A percentile compares a stretch with the other conserved stretches of the same genome.
These are phyloP conservation scores for Plenodomus tracheiphilus DNA, from an alignment of 2,329 filamentous ascomycete genomes.

Conservation along the genomic window DNA sequence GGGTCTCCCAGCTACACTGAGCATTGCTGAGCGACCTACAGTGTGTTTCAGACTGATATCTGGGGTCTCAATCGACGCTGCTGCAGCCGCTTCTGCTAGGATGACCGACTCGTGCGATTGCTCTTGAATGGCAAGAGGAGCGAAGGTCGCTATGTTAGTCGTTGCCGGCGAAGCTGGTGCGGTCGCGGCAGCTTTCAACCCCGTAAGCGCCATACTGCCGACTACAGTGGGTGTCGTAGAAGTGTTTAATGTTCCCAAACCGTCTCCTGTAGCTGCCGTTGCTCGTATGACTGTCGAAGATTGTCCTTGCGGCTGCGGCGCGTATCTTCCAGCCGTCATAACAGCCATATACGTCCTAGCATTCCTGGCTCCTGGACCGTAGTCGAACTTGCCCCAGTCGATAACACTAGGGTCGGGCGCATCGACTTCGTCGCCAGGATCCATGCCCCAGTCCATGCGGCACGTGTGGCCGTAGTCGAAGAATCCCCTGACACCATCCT, in stretches of 20 bases:
- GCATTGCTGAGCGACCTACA: background rate
- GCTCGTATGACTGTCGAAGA: background rate
- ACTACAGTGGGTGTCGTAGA: background rate
- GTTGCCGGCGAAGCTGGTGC: background rate
- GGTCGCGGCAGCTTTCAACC: background rate
- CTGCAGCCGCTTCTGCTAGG: background rate
- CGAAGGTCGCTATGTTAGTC: too few relatives aligned
- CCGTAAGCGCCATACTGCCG: background rate
- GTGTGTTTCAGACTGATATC: background rate
- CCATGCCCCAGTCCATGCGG: slow-evolving; percentile 5
- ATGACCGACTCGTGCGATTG: too few relatives aligned
- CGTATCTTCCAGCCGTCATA: background rate
- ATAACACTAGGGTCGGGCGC: background rate
- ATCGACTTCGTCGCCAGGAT: background rate
- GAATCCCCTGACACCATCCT: slow-evolving; percentile 6
- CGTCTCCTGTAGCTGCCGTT: background rate
- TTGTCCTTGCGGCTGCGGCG: background rate
- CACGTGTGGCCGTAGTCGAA: slow-evolving; percentile 7
- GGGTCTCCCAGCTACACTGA: background rate
- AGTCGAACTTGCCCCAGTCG: slow-evolving; percentile 6
- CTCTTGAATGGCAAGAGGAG: too few relatives aligned
- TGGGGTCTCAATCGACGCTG: background rate
- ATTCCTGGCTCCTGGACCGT: background rate
- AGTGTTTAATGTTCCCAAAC: background rate
- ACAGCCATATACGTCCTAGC: background rate